Base-by-base conservation (phyloP, 495 filamentous ascomycete species). In the Apodospora peruviana region DNA sequence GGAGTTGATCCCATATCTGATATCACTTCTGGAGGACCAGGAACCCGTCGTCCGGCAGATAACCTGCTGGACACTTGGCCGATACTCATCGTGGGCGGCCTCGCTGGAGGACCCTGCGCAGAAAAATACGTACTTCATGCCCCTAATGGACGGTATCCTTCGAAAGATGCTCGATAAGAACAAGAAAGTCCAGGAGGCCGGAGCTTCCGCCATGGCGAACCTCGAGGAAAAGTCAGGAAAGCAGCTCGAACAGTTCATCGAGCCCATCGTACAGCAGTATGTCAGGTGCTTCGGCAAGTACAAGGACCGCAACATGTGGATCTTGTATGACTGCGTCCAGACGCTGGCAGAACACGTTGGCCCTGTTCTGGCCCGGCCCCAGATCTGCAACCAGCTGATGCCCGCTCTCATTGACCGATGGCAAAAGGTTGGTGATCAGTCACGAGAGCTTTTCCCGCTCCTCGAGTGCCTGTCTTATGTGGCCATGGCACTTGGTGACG, bases 231-330 rank as follows among this genome's bases (percentile, higher is more conserved):
- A 94, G 64, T 88, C 93, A 0, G 86, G 88, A 23, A 81, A 81
- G 44, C 72, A 82, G 52, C 65, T 99, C 49, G 82, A 83, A 45
- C 86, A 86, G 5, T 97, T 94, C 69, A 91, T 88, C 61, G 77
- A 84, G 40, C 87, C 89, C 23, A 99, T 99, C 55, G 81, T 97
- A 42, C 83, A 80, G 36, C 94, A 97, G 64, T 97, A 90, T 59
- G 91, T 95, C 35, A 71, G 78, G 50, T 97, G 94, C 65, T 97
- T 99, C 70, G 76, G 68, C 21, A 88, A 85, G 65, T 99, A 97
- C 79, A 96, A 99, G 74, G 91, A 97, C 64, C 83, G 88, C 43
- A 99, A 99, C 73, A 96, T 96, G 82, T 96, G 91, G 71, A 90
- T 97, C 48, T 82, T 99, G 29, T 99, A 99, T 69, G 94, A 97